Conservation (phyloP, 495 filamentous ascomycete species). For the Aspergillus bridgeri region DNA sequence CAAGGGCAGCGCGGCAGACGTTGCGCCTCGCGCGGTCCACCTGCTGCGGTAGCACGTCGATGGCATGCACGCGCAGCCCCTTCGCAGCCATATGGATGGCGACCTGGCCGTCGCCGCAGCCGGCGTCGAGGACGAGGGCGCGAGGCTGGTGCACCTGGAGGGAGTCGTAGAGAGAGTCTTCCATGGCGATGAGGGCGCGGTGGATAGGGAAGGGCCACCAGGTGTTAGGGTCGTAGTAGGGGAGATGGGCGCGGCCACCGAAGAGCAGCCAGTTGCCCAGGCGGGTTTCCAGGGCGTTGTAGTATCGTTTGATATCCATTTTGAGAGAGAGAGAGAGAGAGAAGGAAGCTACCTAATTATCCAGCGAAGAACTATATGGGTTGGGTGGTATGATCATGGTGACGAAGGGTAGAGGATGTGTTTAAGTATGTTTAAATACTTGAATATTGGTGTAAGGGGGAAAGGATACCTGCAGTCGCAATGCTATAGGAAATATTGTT, state of each 20-base stretch:
- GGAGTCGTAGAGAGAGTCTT: constrained; percentile 41
- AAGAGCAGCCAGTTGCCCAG: constrained; percentile 47
- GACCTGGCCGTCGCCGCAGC: constrained; percentile 50
- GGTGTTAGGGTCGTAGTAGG: constrained; percentile 38
- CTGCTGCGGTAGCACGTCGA: constrained; percentile 53
- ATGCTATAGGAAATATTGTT: too few relatives aligned
- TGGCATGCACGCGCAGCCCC: constrained; percentile 38
- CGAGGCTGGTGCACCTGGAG: constrained; percentile 31
- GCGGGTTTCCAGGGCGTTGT: constrained; percentile 41
- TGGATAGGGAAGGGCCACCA: constrained; percentile 47
- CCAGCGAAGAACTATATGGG: too few relatives aligned
- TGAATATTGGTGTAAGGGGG: not conserved
- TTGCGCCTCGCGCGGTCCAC: constrained; percentile 41
- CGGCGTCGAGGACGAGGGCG: constrained; percentile 47
- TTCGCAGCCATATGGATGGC: constrained; percentile 43
- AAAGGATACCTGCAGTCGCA: too few relatives aligned
- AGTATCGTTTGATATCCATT: constrained; percentile 29
- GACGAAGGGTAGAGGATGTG: not conserved
- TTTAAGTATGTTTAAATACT: too few relatives aligned
- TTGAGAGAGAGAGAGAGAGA: too few relatives aligned
- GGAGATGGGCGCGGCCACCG: constrained; percentile 48
- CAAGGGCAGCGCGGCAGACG: constrained; percentile 19
- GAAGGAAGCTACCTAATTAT: too few relatives aligned
- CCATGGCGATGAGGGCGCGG: constrained; percentile 42
- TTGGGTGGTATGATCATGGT: too few relatives aligned